Conservation (phyloP, 331 rosid species). For the Erythrophleum ivorense region DNA sequence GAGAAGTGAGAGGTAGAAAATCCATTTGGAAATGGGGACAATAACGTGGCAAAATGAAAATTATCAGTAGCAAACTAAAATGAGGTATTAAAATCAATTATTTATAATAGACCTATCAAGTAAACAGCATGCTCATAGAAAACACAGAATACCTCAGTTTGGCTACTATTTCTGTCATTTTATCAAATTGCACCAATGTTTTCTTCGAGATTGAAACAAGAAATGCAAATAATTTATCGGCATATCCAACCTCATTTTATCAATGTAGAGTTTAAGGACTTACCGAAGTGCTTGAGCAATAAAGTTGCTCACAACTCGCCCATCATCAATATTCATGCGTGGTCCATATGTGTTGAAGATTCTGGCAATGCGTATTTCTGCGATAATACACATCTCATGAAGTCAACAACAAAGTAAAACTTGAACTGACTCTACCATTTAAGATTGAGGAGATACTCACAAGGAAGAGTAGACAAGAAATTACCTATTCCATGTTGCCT, state of each 20-base stretch:
- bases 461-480: conserved; percentile 16
- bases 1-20: background rate
- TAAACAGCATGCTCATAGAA: background rate
- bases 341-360: conserved; percentile 81
- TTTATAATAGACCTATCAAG: background rate
- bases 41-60: background rate
- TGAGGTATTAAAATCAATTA: conserved; percentile 1
- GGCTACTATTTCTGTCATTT: background rate
- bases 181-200: background rate
- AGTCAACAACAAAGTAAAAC: background rate
- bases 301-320: conserved; percentile 78
- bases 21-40: background rate
- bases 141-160: background rate
- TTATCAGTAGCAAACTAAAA: background rate
- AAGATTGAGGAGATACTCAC: background rate
- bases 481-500: conserved; percentile 78
- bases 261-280: conserved; percentile 27
- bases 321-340: conserved; percentile 82
- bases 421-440: background rate
- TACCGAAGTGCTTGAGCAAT: conserved; percentile 85
- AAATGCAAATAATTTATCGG: background rate
- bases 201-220: background rate
- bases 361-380: conserved; percentile 78
- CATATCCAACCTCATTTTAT: background rate
- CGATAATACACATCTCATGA: background rate